Evolutionary conservation across 2,329 filamentous ascomycete genomes (phyloP).

Genomic region (Raffaelea arxii): DNA sequence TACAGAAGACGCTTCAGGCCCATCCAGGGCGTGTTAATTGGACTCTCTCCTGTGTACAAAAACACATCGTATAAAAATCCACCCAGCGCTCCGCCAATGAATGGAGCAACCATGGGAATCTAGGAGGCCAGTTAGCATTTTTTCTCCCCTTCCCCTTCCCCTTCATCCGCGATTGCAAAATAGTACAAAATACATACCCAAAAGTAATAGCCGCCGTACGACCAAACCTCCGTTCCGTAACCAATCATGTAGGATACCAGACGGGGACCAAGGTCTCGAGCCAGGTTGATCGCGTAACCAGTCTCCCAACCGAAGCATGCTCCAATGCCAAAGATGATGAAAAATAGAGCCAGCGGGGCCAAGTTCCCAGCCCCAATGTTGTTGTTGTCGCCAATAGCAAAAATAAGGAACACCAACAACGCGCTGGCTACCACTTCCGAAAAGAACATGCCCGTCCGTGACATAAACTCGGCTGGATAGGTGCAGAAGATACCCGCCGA

Average conservation of each 20-base stretch:
- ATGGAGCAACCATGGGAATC: conserved; percentile 65
- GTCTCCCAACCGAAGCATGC: conserved; percentile 38
- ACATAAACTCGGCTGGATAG: conserved; percentile 39
- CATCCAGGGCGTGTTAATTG: conserved; percentile 57
- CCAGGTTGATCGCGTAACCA: conserved; percentile 49
- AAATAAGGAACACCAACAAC: conserved; percentile 48
- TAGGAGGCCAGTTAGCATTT: too few species aligned
- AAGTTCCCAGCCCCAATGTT: conserved; percentile 44
- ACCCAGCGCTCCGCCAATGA: conserved; percentile 53
- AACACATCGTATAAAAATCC: conserved; percentile 59
- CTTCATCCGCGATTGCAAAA: too few species aligned
- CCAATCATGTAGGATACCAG: conserved; percentile 48
- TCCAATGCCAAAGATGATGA: conserved; percentile 46
- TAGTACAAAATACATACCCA: conserved; percentile 6
- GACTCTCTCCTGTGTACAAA: conserved; percentile 60
- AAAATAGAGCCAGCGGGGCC: conserved; percentile 29
- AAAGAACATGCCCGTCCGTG: conserved; percentile 46
- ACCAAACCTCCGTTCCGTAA: conserved; percentile 15
- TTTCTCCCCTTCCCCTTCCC: too few species aligned
- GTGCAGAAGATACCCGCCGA: conserved; percentile 45
- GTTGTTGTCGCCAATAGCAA: conserved; percentile 45
- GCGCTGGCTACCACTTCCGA: conserved; percentile 48
- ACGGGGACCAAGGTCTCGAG: conserved; percentile 48
- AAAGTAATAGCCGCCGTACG: conserved; percentile 12
- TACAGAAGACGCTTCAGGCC: conserved; percentile 45